Evolutionary conservation across 345 rosid genomes (phyloP).

Genomic region (Raphanus raphanistrum): DNA sequence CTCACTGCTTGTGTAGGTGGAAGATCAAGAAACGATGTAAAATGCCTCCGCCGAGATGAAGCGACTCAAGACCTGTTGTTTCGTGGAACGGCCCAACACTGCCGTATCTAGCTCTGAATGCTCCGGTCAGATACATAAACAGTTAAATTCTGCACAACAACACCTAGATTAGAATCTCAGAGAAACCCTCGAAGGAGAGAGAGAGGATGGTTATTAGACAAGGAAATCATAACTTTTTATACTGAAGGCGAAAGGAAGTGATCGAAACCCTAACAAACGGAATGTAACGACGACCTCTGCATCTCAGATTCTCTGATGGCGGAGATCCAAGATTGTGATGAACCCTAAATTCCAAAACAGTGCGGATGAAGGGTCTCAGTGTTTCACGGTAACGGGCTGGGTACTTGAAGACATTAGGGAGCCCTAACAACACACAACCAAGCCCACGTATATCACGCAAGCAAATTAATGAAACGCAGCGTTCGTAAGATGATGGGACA

Average conservation of each 20-base stretch:
- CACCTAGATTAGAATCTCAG: neutral
- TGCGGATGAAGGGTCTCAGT: neutral
- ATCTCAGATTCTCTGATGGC: neutral
- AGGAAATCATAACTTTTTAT: neutral
- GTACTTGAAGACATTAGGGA: neutral
- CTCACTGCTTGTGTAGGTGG: slow-evolving; percentile 57
- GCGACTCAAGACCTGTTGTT: slow-evolving; percentile 43
- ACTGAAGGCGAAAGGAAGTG: neutral
- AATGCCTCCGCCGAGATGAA: slow-evolving; percentile 49
- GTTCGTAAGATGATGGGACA: too few relatives aligned
- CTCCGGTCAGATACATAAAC: slow-evolving; percentile 42
- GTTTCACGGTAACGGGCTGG: neutral
- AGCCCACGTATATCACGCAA: neutral
- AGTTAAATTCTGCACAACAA: too few relatives aligned
- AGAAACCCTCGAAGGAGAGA: neutral
- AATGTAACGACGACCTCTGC: neutral
- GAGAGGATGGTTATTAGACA: neutral
- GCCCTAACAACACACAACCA: neutral
- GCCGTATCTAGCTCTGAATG: slow-evolving; percentile 48
- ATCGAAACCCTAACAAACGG: neutral
- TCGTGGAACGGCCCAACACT: slow-evolving; percentile 23
- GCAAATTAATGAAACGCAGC: too few relatives aligned
- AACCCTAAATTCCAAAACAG: neutral
- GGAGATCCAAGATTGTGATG: neutral
- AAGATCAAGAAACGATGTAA: slow-evolving; percentile 64